phyloP scores from a whole-genome alignment of 2,329 filamentous ascomycete genomes.

The Trichoderma pleuroti region DNA sequence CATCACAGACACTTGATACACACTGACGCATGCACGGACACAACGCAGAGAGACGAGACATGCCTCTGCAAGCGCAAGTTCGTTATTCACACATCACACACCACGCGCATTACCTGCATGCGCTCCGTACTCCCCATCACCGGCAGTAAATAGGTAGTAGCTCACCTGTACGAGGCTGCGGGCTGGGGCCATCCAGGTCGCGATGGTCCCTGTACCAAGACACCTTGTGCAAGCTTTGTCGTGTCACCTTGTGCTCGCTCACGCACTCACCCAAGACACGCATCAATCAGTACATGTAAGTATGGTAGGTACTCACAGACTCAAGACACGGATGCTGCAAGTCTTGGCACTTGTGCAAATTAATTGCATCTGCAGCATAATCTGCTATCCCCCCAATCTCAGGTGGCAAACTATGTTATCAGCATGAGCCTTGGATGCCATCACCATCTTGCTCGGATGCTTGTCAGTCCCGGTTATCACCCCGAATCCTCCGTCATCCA shows the following conservation, averaged over 20 bases:
- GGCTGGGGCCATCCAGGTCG: background rate
- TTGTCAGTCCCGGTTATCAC: background rate
- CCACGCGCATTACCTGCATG: conserved; percentile 19
- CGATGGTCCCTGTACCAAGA: background rate
- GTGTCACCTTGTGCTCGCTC: background rate
- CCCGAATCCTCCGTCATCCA: background rate
- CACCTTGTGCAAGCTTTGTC: background rate
- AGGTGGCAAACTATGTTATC: background rate
- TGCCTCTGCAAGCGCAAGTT: background rate
- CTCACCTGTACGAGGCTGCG: conserved; percentile 20
- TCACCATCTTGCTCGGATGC: background rate
- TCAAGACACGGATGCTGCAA: background rate
- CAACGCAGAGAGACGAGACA: background rate
- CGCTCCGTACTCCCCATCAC: conserved; percentile 4
- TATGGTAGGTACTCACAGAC: background rate
- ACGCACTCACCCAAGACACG: background rate
- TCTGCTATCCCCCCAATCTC: background rate
- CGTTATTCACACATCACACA: background rate
- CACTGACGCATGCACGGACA: background rate
- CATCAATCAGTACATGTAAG: background rate
- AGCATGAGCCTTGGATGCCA: background rate
- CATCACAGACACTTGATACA: background rate
- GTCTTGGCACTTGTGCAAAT: background rate
- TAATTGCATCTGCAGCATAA: conserved; percentile 6
- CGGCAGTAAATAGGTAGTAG: background rate